These are phyloP conservation scores for Eimeria maxima DNA, from an alignment of 169 alveolate genomes.

Conservation along the genomic window DNA sequence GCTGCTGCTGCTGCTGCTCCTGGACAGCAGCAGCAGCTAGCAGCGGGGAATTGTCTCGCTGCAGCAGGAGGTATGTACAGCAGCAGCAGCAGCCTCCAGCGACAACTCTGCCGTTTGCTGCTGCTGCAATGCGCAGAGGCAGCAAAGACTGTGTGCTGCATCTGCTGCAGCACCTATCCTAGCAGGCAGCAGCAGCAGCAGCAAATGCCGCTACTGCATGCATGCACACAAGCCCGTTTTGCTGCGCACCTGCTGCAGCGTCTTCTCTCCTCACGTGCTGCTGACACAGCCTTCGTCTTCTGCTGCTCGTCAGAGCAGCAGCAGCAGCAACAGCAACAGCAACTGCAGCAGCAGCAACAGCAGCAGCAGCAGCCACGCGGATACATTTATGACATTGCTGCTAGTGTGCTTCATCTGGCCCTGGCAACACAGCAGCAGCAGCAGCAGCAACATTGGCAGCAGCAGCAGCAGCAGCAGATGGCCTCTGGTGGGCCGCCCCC, in stretches of 20 bases:
- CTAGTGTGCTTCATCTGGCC: too few relatives aligned
- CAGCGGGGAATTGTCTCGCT: not conserved
- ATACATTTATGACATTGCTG: too few relatives aligned
- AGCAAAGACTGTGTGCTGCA: slow-evolving; percentile 34
- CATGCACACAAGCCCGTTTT: slow-evolving; percentile 37
- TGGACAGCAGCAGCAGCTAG: not conserved
- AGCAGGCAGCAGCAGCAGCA: slow-evolving; percentile 48
- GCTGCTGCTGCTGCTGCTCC: not conserved
- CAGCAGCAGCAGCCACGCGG: too few relatives aligned
- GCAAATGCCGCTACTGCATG: slow-evolving; percentile 40
- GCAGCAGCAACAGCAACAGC: not conserved
- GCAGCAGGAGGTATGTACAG: not conserved
- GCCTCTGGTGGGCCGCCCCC: too few relatives aligned
- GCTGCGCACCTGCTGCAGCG: slow-evolving; percentile 30
- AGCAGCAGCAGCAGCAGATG: too few relatives aligned
- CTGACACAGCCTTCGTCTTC: not conserved
- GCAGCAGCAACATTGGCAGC: too few relatives aligned
- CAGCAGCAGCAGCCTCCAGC: slow-evolving; percentile 31
- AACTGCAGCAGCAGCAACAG: slow-evolving; percentile 9
- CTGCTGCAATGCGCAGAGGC: slow-evolving; percentile 55
- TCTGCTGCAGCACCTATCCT: not conserved
- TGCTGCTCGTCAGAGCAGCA: not conserved
- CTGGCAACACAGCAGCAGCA: too few relatives aligned
- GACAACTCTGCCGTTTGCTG: slow-evolving; percentile 6
- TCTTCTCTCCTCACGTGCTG: not conserved